phyloP scores from a whole-genome alignment of 345 rosid genomes.

The Bretschneidera sinensis region DNA sequence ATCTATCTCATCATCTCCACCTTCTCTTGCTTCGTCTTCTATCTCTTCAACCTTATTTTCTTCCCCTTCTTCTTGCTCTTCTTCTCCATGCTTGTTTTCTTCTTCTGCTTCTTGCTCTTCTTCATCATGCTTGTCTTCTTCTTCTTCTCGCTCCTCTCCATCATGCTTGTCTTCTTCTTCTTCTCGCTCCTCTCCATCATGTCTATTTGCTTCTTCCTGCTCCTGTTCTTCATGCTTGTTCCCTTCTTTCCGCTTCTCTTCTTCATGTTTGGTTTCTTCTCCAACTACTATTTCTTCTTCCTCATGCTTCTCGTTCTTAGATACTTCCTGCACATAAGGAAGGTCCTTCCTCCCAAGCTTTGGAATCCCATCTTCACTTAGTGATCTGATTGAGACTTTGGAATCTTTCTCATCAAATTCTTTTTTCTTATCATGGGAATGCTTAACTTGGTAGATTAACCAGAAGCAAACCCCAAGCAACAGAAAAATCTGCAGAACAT shows the following conservation, averaged over 20 bases:
- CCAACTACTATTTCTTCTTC: slow-evolving; percentile 28
- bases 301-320: slow-evolving; percentile 27
- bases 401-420: slow-evolving; percentile 57
- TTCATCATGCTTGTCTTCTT: slow-evolving; percentile 35
- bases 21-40: slow-evolving; percentile 21
- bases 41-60: slow-evolving; percentile 23
- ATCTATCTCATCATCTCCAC: slow-evolving; percentile 33
- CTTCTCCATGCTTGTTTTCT: slow-evolving; percentile 35
- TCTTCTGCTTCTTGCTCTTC: slow-evolving; percentile 29
- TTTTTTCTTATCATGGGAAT: slow-evolving; percentile 79
- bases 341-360: slow-evolving; percentile 81
- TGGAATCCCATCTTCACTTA: slow-evolving; percentile 23
- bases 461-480: slow-evolving; percentile 78
- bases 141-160: slow-evolving; percentile 34
- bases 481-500: slow-evolving; percentile 71
- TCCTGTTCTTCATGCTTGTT: slow-evolving; percentile 24
- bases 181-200: slow-evolving; percentile 26
- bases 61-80: slow-evolving; percentile 36
- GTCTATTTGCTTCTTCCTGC: slow-evolving; percentile 25
- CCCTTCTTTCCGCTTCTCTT: slow-evolving; percentile 34
- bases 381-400: slow-evolving; percentile 24
- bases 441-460: slow-evolving; percentile 90
- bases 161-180: slow-evolving; percentile 26
- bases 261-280: slow-evolving; percentile 35
- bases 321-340: slow-evolving; percentile 35